phyloP scores from a whole-genome alignment of 2,329 filamentous ascomycete species.

The Lecanicillium sp. region DNA sequence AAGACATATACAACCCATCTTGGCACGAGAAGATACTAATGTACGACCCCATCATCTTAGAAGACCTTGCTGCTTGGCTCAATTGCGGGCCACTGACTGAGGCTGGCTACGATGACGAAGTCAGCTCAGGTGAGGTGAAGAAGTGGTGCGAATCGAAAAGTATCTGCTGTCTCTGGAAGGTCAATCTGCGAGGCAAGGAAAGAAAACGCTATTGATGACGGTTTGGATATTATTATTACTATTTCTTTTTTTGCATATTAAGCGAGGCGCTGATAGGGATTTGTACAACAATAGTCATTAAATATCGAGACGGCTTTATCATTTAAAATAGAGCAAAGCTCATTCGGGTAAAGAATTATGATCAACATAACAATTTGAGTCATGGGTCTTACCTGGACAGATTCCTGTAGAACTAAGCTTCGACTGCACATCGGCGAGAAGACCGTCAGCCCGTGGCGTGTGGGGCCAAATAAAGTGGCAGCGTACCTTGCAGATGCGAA shows the following conservation, averaged over 20 bases:
- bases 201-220: slow-evolving; percentile 42
- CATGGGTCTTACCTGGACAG: too few relatives aligned
- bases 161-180: slow-evolving; percentile 73
- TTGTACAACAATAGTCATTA: too few relatives aligned
- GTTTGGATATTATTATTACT: neutral
- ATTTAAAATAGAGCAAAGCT: too few relatives aligned
- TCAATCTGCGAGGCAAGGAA: slow-evolving; percentile 45
- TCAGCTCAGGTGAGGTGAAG: slow-evolving; percentile 63
- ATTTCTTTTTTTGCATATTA: neutral
- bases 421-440: too few relatives aligned
- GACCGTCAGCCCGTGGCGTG: too few relatives aligned
- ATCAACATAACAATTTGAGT: too few relatives aligned
- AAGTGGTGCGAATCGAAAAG: slow-evolving; percentile 86
- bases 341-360: too few relatives aligned
- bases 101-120: slow-evolving; percentile 60
- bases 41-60: slow-evolving; percentile 84
- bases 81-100: slow-evolving; percentile 63
- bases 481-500: too few relatives aligned
- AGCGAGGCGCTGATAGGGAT: slow-evolving; percentile 8
- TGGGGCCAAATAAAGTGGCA: too few relatives aligned
- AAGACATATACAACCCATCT: slow-evolving; percentile 48
- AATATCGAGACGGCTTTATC: too few relatives aligned
- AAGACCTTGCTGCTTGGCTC: slow-evolving; percentile 78
- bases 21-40: slow-evolving; percentile 94
- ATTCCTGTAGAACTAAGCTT: too few relatives aligned